These are phyloP conservation scores for Hibiscus mutabilis DNA, from an alignment of 345 rosid species.

Conservation along the genomic window DNA sequence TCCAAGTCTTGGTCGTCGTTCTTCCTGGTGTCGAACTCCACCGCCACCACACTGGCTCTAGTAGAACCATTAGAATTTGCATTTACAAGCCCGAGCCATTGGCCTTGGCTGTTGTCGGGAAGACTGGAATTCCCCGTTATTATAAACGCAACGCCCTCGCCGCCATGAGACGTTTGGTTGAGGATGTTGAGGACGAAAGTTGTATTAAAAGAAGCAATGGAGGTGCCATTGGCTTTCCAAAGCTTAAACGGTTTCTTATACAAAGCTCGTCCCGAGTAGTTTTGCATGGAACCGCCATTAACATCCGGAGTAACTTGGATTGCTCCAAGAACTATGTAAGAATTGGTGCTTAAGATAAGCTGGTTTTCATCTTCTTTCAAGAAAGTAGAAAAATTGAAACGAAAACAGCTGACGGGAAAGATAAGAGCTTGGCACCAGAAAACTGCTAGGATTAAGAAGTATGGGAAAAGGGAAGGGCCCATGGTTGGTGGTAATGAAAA, in stretches of 20 bases:
- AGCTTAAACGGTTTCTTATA: constrained; percentile 34
- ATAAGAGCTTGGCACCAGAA: neutral
- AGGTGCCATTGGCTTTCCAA: constrained; percentile 21
- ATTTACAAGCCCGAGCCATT: constrained; percentile 69
- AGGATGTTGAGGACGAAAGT: constrained; percentile 47
- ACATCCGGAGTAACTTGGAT: constrained; percentile 61
- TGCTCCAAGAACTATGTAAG: constrained; percentile 21
- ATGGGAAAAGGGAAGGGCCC: neutral
- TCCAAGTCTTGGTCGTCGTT: constrained; percentile 46
- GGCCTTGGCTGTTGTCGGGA: constrained; percentile 39
- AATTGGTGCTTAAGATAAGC: neutral
- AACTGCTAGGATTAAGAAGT: neutral
- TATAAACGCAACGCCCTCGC: constrained; percentile 72
- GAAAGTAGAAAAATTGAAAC: constrained; percentile 34
- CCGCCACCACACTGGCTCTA: constrained; percentile 35
- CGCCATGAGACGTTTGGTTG: constrained; percentile 35
- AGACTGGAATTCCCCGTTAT: constrained; percentile 21
- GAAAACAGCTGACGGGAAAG: constrained; percentile 9
- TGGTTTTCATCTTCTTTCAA: neutral
- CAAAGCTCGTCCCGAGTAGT: constrained; percentile 35
- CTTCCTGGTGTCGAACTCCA: constrained; percentile 69
- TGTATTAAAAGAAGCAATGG: constrained; percentile 38
- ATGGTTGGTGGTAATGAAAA: neutral
- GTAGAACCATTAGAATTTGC: constrained; percentile 16
- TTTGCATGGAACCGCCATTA: constrained; percentile 10